These are phyloP conservation scores for Cladosporium sp. DNA, from an alignment of 2,329 filamentous ascomycete species.

Conservation along the genomic window DNA sequence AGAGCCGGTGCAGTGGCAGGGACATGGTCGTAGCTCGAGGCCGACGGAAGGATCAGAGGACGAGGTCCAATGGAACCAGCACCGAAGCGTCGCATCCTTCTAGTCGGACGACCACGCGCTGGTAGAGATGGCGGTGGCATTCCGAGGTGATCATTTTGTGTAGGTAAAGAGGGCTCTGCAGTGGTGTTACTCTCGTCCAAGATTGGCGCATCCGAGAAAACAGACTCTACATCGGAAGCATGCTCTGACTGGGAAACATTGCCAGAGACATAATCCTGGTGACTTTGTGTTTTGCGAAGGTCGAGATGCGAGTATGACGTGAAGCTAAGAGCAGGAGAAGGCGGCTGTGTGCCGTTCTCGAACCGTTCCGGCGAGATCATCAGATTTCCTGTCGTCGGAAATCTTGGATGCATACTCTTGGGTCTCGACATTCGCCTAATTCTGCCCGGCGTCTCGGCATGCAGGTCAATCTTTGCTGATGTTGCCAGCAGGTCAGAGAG, in stretches of 20 bases:
- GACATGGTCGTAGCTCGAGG: conserved; percentile 24
- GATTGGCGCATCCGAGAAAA: conserved; percentile 17
- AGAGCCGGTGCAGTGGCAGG: conserved; percentile 25
- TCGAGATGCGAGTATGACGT: neutral
- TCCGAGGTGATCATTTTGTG: conserved; percentile 12
- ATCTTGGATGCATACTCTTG: conserved; percentile 32
- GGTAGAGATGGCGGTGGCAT: conserved; percentile 13
- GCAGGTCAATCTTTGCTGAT: conserved; percentile 33
- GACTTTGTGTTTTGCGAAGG: conserved; percentile 7
- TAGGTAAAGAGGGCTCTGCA: neutral
- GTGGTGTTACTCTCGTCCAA: conserved; percentile 18
- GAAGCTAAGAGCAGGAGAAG: conserved; percentile 12
- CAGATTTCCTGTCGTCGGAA: conserved; percentile 30
- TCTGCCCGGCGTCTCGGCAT: conserved; percentile 24
- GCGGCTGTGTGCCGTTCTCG: conserved; percentile 1
- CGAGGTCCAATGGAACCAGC: conserved; percentile 31
- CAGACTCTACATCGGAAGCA: conserved; percentile 18
- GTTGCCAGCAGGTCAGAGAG: conserved; percentile 35
- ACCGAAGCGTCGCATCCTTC: conserved; percentile 34
- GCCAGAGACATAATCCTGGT: conserved; percentile 4
- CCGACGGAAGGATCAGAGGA: conserved; percentile 32
- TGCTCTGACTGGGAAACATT: conserved; percentile 15
- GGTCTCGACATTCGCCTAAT: conserved; percentile 27
- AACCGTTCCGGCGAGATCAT: conserved; percentile 24
- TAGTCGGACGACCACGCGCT: conserved; percentile 19